Base-by-base conservation (phyloP, 805 yeast species). In the Candida caryicola region DNA sequence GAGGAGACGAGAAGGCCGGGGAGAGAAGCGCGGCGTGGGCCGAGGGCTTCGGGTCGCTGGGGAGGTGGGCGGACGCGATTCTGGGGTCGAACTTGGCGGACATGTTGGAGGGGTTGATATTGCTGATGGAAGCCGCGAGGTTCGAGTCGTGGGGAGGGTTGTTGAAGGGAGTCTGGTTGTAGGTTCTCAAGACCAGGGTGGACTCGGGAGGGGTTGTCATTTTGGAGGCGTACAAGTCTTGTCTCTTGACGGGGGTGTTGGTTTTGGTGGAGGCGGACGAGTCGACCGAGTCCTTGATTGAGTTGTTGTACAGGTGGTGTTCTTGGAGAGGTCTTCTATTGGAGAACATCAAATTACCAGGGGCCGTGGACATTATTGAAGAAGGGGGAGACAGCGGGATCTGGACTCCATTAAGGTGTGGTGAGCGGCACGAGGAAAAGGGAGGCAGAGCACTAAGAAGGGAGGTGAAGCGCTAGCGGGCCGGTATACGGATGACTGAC, bases 1-100 rank as follows among this genome's bases (percentile, higher is more conserved):
- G 75, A 5, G 81, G 82, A 10, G 79, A 74, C 6, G 79, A 74
- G 44, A 71, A 67, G 15, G 62, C 68, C 1, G 74, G 74, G 9
- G 71, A 64, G 31, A 68, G 50, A 8, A 64, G 39, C 5, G 59
- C 41, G 17, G 57, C 14, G 14, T 7, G 23, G 13, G n/a, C 15
- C 8, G 13, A 9, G 5, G 33, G 8, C 7, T 14, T n/a, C 16
- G 5, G 16, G n/a, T 10, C 16, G 6, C 15, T 4, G 2, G 30
- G 12, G n/a, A 9, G 26, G 17, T 36, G 23, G 13, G 16, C 18
- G 14, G 30, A 14, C 27, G 29, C 23, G 18, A 31, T 25, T 12
- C 12, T 25, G 8, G 33, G 30, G 15, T 37, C 36, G 18, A 37
- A 27, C 4, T 27, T 31, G 3, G 32, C 10, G n/a, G 18, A 12